Percentiles rank a stretch among this genome's conserved stretches.
Evolutionary conservation across 2,329 filamentous ascomycete species (phyloP).

Genomic region (Nigrograna mackinnonii): DNA sequence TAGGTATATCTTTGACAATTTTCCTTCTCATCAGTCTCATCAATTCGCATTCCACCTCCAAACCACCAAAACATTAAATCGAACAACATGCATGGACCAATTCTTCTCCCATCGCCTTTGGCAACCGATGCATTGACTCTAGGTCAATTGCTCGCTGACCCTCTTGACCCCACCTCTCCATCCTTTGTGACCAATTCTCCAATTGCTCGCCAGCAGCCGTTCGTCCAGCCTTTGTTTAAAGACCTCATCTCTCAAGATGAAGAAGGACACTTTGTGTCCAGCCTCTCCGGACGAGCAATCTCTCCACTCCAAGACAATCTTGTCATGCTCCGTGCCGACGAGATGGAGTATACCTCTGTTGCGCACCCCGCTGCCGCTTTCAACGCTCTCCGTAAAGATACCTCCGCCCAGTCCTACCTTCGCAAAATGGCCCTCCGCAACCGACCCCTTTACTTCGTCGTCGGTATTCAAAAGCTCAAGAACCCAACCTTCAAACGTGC

Average conservation of each 20-base stretch:
- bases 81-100: slow-evolving; percentile 19
- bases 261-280: slow-evolving; percentile 19
- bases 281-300: slow-evolving; percentile 10
- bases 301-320: slow-evolving; percentile 11
- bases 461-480: slow-evolving; percentile 51
- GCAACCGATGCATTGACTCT: slow-evolving; percentile 21
- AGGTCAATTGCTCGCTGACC: slow-evolving; percentile 32
- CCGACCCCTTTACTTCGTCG: slow-evolving; percentile 45
- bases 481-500: slow-evolving; percentile 22
- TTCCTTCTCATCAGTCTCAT: slow-evolving; percentile 3
- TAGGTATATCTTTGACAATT: slow-evolving; percentile 4
- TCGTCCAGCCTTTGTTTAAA: slow-evolving; percentile 14
- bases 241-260: slow-evolving; percentile 22
- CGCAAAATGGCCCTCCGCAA: slow-evolving; percentile 46
- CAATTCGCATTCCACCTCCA: slow-evolving; percentile 3
- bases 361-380: slow-evolving; percentile 21
- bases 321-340: slow-evolving; percentile 20
- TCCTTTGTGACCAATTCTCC: slow-evolving; percentile 16
- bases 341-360: slow-evolving; percentile 18
- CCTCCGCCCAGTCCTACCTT: slow-evolving; percentile 21
- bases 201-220: slow-evolving; percentile 6
- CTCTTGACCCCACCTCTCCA: slow-evolving; percentile 15
- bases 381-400: slow-evolving; percentile 22
- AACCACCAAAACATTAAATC: slow-evolving; percentile 1
- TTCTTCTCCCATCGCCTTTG: slow-evolving; percentile 27